A percentile compares a stretch with the other conserved stretches of the same genome.
Evolutionary conservation across 441 rosid genomes (phyloP).

Genomic region (Corymbia calophylla): DNA sequence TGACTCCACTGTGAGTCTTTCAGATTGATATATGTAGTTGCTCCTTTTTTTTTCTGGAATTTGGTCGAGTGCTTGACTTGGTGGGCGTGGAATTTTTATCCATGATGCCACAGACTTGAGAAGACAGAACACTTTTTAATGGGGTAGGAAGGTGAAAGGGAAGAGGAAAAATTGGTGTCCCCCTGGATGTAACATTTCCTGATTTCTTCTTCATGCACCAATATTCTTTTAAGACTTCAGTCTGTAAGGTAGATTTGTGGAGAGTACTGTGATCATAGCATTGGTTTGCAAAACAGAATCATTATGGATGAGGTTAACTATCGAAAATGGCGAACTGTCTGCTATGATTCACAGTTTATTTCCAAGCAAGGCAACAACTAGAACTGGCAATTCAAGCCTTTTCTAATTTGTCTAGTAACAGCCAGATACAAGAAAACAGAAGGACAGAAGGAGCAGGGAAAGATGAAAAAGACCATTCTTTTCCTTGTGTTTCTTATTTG

Average conservation of each 20-base stretch:
- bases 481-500: background rate
- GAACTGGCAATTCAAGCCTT: background rate
- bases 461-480: background rate
- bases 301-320: background rate
- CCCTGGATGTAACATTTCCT: background rate
- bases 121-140: background rate
- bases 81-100: background rate
- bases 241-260: background rate
- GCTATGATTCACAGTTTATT: background rate
- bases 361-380: background rate
- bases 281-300: background rate
- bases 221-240: background rate
- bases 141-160: background rate
- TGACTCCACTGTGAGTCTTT: conserved; percentile 51
- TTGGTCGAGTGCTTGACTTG: background rate
- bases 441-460: background rate
- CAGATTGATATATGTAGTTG: background rate
- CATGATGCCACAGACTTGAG: background rate
- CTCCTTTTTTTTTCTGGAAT: background rate
- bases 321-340: background rate
- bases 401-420: background rate
- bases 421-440: background rate
- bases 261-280: background rate
- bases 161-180: background rate
- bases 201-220: background rate